phyloP scores from a whole-genome alignment of 2,329 filamentous ascomycete species.

The Cladosporium cucumerinum region DNA sequence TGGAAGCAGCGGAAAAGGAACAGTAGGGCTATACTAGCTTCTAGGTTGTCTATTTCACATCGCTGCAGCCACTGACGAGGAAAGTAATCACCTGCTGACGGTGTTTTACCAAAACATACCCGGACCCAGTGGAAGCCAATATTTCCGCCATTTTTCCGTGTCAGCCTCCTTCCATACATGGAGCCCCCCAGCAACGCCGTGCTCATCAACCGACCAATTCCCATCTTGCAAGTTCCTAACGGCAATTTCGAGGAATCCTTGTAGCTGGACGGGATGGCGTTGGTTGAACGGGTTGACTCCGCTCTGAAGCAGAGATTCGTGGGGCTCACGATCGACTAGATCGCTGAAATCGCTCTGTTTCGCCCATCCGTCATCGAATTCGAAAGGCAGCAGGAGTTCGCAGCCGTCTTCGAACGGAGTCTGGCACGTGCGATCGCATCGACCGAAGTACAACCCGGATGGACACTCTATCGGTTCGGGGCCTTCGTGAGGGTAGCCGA shows the following conservation, averaged over 20 bases:
- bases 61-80: no score
- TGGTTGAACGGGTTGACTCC: slow-evolving; percentile 19
- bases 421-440: background rate
- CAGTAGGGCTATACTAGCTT: no score
- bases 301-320: slow-evolving; percentile 17
- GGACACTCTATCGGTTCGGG: background rate
- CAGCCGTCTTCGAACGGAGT: slow-evolving; percentile 11
- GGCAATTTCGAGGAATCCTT: slow-evolving; percentile 19
- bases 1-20: no score
- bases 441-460: slow-evolving; percentile 3
- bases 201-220: slow-evolving; percentile 17
- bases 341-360: slow-evolving; percentile 14
- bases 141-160: slow-evolving; percentile 19
- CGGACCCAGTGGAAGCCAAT: slow-evolving; percentile 17
- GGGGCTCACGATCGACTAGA: background rate
- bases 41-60: no score
- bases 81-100: no score
- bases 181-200: slow-evolving; percentile 20
- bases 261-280: slow-evolving; percentile 12
- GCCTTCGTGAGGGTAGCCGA: slow-evolving; percentile 1
- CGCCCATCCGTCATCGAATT: slow-evolving; percentile 11
- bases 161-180: slow-evolving; percentile 20
- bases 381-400: slow-evolving; percentile 5
- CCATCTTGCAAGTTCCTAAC: slow-evolving; percentile 14
- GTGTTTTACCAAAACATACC: slow-evolving; percentile 15